Conservation (phyloP, 2,329 filamentous ascomycete species). For the Davidsoniella australis region DNA sequence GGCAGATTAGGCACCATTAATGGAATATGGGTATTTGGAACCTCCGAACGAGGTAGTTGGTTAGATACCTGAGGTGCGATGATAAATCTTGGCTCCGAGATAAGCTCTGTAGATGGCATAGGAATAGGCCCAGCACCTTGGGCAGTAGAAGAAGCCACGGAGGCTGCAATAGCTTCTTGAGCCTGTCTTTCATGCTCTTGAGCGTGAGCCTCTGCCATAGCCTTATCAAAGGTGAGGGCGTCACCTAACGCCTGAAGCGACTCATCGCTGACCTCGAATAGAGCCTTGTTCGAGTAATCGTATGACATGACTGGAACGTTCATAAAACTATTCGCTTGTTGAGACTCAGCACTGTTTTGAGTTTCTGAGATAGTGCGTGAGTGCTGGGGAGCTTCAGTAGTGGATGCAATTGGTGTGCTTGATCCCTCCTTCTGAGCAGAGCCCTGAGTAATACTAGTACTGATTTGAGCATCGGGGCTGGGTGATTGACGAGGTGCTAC, state of each 20-base stretch:
- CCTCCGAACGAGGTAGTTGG: too few relatives aligned
- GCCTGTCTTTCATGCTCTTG: background rate
- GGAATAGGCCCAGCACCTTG: background rate
- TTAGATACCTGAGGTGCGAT: too few relatives aligned
- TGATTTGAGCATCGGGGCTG: too few relatives aligned
- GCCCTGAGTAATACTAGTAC: too few relatives aligned
- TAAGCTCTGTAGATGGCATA: too few relatives aligned
- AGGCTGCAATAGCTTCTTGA: background rate
- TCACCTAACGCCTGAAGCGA: slow-evolving; percentile 2
- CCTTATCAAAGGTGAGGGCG: slow-evolving; percentile 8
- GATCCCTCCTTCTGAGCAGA: too few relatives aligned
- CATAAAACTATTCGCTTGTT: background rate
- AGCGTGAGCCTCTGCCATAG: slow-evolving; percentile 2
- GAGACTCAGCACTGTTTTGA: background rate
- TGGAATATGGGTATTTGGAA: too few relatives aligned
- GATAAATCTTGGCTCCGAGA: too few relatives aligned
- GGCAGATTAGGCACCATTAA: background rate
- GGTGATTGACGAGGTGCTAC: too few relatives aligned
- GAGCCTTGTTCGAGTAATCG: slow-evolving; percentile 2
- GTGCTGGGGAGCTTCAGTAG: too few relatives aligned
- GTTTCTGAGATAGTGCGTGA: too few relatives aligned
- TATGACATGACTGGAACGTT: background rate
- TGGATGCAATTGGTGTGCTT: too few relatives aligned
- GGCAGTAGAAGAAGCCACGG: background rate
- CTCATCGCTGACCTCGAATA: slow-evolving; percentile 6